Evolutionary conservation across 1,284 basidiomycete species (phyloP).

Genomic region (Phellopilus nigrolimitatus): DNA sequence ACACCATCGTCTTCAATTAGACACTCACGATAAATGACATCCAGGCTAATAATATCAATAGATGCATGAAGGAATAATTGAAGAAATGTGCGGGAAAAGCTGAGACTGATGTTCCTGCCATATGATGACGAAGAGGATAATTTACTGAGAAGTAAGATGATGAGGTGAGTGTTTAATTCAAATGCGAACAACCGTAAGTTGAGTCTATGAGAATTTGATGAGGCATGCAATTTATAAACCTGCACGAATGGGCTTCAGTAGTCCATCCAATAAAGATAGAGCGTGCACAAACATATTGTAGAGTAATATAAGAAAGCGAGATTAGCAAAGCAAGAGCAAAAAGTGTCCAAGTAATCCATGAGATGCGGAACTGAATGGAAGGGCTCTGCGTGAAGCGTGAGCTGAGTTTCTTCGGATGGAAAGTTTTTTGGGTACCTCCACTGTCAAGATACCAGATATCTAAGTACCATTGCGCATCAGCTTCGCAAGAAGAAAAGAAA

Average conservation of each 20-base stretch:
- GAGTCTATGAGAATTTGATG: constrained; percentile 18
- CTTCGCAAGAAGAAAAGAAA: background rate
- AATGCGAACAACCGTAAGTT: constrained; percentile 22
- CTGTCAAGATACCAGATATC: constrained; percentile 21
- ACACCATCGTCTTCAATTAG: background rate
- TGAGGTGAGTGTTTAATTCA: constrained; percentile 17
- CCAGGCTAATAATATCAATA: constrained; percentile 9
- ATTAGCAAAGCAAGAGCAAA: constrained; percentile 5
- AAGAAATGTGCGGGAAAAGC: constrained; percentile 4
- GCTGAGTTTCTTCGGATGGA: background rate
- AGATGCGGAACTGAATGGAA: background rate
- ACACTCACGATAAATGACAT: constrained; percentile 12
- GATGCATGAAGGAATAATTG: background rate
- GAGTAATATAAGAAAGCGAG: constrained; percentile 3
- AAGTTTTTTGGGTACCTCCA: constrained; percentile 1
- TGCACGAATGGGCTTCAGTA: constrained; percentile 13
- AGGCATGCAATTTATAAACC: constrained; percentile 22
- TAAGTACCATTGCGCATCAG: constrained; percentile 22
- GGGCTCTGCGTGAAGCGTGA: background rate
- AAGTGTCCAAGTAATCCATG: constrained; percentile 1
- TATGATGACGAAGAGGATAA: constrained; percentile 16
- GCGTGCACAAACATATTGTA: constrained; percentile 1
- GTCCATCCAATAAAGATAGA: background rate
- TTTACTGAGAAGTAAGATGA: constrained; percentile 8
- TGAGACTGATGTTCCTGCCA: constrained; percentile 17